Conservation (phyloP, 306 rosid species). For the Ziziphus jujuba region DNA sequence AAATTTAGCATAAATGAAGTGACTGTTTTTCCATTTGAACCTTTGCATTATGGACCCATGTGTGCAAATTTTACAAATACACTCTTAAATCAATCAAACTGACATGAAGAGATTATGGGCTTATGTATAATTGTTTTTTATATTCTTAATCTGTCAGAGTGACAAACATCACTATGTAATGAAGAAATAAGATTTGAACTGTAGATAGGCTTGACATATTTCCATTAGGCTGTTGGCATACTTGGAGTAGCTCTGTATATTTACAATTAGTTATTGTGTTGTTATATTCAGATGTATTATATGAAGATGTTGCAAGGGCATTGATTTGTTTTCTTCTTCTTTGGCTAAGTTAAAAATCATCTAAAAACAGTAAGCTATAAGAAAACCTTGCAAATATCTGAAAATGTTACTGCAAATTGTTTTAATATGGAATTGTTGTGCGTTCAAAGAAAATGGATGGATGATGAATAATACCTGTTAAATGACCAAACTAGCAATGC, state of each 20-base stretch:
- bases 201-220: not conserved
- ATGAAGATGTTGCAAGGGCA: too few relatives aligned
- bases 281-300: too few relatives aligned
- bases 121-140: not conserved
- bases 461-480: constrained; percentile 21
- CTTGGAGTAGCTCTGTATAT: not conserved
- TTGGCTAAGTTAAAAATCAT: not conserved
- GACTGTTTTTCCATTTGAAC: not conserved
- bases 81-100: too few relatives aligned
- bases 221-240: not conserved
- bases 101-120: too few relatives aligned
- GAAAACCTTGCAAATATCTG: not conserved
- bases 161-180: not conserved
- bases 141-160: not conserved
- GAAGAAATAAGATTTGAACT: not conserved
- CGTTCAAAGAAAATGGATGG: constrained; percentile 1
- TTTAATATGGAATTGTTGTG: constrained; percentile 14
- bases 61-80: not conserved
- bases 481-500: constrained; percentile 46
- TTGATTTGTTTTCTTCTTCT: too few relatives aligned
- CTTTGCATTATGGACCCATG: not conserved
- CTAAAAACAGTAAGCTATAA: not conserved
- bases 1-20: not conserved
- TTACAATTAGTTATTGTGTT: not conserved
- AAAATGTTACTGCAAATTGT: not conserved